phyloP scores from a whole-genome alignment of 2,329 filamentous ascomycete species.

The Cladosporium austrohemisphaericum region DNA sequence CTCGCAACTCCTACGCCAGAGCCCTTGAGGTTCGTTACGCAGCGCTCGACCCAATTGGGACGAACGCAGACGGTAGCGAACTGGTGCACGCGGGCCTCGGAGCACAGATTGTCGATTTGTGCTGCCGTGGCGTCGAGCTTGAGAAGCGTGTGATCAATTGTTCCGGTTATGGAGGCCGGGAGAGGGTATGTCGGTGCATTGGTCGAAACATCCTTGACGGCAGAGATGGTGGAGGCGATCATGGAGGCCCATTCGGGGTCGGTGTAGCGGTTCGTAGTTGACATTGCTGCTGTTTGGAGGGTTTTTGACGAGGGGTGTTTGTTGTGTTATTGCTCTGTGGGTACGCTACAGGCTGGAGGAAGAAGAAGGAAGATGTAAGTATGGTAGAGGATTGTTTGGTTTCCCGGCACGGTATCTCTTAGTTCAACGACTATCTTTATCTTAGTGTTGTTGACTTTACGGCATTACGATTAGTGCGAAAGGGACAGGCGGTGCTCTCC shows the following conservation, averaged over 20 bases:
- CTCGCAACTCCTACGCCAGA: constrained; percentile 51
- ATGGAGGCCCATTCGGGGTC: constrained; percentile 43
- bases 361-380: too few species aligned
- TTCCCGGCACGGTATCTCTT: too few species aligned
- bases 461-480: constrained; percentile 9
- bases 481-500: constrained; percentile 1
- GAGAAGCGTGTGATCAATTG: constrained; percentile 49
- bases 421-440: too few species aligned
- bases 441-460: background rate
- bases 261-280: constrained; percentile 40
- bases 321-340: too few species aligned
- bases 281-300: background rate
- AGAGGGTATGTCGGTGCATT: constrained; percentile 8
- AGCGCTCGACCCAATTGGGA: constrained; percentile 49
- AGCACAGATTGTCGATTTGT: constrained; percentile 53
- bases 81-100: constrained; percentile 48
- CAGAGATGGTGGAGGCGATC: constrained; percentile 28
- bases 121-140: constrained; percentile 46
- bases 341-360: too few species aligned
- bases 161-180: constrained; percentile 24
- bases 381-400: background rate
- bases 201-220: constrained; percentile 1
- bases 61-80: constrained; percentile 59
- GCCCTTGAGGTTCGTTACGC: constrained; percentile 47
- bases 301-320: background rate